Base-by-base conservation (phyloP, 1,139 yeast species). In the Suhomyces panamericanus region DNA sequence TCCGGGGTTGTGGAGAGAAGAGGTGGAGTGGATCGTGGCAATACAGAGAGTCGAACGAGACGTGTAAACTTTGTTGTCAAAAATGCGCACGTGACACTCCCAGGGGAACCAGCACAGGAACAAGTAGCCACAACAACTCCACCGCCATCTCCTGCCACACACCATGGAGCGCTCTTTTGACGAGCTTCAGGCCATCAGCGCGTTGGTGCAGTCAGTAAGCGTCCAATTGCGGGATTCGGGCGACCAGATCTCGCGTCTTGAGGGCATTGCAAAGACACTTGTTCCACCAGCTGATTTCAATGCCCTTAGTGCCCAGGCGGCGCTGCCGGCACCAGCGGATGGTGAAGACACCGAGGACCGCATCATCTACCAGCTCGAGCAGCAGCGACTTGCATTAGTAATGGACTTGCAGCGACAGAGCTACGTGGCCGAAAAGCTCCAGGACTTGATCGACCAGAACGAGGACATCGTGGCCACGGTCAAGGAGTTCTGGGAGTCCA, bases 361-460 rank as follows among this genome's bases (percentile, higher is more conserved):
- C 4, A 53, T 33, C 40, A 45, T 41, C n/a, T 32, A 24, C 12
- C 39, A 8, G 31, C 55, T 76, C 20, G 75, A 75, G 45, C 53
- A 54, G 24, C 68, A 69, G 47, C 57, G 80, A 38, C 46, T 74
- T 6, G 58, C 57, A 12, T 49, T 75, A 29, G 59, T 76, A 7
- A 63, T 73, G 70, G 75, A 70, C 29, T 58, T 78, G 2, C 80
- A 77, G 52, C 61, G 69, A 39, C 76, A 75, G 44, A 78, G 75
- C 35, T 70, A 56, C 46, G 42, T 73, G 1, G 49, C 65, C 1
- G 63, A 56, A 13, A 70, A 69, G 50, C 55, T 76, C 46, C 42
- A 51, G n/a, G 70, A 66, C 27, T 48, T 75, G 24, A 56, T 75
- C 3, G 57, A 55, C 20, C 76, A 74, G 49, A 72, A 75, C 49